A percentile compares a stretch with the other conserved stretches of the same genome.
Conservation (phyloP, 2,329 filamentous ascomycete species). For the Escovopsis sp. region DNA sequence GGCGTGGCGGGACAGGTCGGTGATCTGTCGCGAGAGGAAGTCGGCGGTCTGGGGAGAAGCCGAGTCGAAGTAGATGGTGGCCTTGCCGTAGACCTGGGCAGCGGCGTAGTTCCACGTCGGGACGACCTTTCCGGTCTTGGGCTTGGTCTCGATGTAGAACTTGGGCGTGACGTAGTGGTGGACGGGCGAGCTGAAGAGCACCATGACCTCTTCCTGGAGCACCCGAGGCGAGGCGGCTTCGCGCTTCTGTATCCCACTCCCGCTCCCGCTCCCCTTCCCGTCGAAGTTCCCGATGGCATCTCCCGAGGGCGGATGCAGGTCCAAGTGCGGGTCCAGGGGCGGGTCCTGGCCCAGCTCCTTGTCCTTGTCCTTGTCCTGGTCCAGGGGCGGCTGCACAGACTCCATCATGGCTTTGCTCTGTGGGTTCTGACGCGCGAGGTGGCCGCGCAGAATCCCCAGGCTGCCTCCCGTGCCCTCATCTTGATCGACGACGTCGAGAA, state of each 20-base stretch:
- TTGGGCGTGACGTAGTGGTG: slow-evolving; percentile 55
- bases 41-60: slow-evolving; percentile 25
- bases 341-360: too few relatives aligned
- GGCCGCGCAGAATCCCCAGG: slow-evolving; percentile 37
- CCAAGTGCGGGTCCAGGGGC: too few relatives aligned
- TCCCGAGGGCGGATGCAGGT: too few relatives aligned
- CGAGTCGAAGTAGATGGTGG: slow-evolving; percentile 36
- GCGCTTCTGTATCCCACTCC: neutral
- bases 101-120: slow-evolving; percentile 59
- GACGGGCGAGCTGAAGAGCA: slow-evolving; percentile 42
- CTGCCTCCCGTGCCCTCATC: slow-evolving; percentile 16
- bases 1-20: slow-evolving; percentile 32
- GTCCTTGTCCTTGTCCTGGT: too few relatives aligned
- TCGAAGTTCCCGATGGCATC: neutral
- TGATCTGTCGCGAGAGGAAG: slow-evolving; percentile 36
- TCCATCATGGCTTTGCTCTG: slow-evolving; percentile 47
- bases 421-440: slow-evolving; percentile 47
- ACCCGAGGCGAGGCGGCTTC: slow-evolving; percentile 7
- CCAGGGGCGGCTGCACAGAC: slow-evolving; percentile 10
- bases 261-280: neutral
- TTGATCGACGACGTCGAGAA: slow-evolving; percentile 33
- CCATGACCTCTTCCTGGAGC: slow-evolving; percentile 38
- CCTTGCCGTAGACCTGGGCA: slow-evolving; percentile 45
- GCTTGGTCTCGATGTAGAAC: slow-evolving; percentile 53
- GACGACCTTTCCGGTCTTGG: slow-evolving; percentile 47